Evolutionary conservation across 1,284 basidiomycete genomes (phyloP).

Genomic region (Kwoniella shivajii): DNA sequence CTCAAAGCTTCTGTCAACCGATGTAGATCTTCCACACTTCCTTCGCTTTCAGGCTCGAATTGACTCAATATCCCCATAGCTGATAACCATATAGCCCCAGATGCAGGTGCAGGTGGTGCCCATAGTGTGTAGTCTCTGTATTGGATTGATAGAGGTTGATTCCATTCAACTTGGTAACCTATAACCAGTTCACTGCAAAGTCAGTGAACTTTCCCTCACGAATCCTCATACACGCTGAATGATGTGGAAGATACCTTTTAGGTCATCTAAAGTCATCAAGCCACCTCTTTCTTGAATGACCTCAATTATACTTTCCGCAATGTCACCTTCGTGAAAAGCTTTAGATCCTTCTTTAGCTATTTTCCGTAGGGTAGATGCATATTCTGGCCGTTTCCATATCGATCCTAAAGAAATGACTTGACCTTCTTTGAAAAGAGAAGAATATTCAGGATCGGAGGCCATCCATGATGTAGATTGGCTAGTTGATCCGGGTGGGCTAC

Average conservation of each 20-base stretch:
- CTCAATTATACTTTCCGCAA: conserved; percentile 37
- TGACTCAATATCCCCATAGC: conserved; percentile 38
- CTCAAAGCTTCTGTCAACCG: conserved; percentile 37
- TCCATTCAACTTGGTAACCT: conserved; percentile 40
- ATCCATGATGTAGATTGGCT: conserved; percentile 21
- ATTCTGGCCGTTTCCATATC: conserved; percentile 35
- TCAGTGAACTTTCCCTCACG: not conserved
- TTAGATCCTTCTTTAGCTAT: conserved; percentile 40
- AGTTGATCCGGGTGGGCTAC: conserved; percentile 18
- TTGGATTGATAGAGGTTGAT: conserved; percentile 26
- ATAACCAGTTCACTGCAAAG: too few relatives aligned
- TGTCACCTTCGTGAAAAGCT: conserved; percentile 42
- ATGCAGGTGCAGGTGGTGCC: conserved; percentile 45
- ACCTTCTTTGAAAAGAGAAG: conserved; percentile 29
- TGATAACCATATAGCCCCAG: conserved; percentile 41
- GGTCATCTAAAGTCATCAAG: conserved; percentile 42
- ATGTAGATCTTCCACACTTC: conserved; percentile 32
- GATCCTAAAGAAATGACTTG: conserved; percentile 28
- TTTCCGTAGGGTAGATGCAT: conserved; percentile 35
- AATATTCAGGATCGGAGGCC: conserved; percentile 17
- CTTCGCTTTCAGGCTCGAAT: conserved; percentile 18
- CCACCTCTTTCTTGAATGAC: conserved; percentile 37
- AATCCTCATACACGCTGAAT: too few relatives aligned
- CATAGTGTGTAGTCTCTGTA: conserved; percentile 38
- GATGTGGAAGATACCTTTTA: too few relatives aligned